Evolutionary conservation across 2,329 filamentous ascomycete genomes (phyloP).

Genomic region (Blastomyces silverae): DNA sequence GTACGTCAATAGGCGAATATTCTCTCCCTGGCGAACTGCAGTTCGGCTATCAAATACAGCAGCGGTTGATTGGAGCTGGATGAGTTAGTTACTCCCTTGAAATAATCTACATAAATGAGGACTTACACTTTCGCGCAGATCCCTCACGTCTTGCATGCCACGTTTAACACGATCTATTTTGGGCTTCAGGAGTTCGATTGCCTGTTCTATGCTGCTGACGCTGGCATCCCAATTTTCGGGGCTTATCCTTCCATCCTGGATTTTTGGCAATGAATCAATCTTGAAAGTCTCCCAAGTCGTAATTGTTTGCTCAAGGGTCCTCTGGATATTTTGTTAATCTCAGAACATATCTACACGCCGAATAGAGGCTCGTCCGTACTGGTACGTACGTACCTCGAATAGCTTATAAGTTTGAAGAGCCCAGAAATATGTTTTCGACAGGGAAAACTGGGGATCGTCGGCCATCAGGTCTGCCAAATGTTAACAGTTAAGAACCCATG

Average conservation of each 20-base stretch:
- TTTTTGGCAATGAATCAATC: constrained; percentile 14
- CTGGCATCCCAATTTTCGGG: constrained; percentile 14
- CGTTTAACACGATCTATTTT: constrained; percentile 15
- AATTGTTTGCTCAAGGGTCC: constrained; percentile 14
- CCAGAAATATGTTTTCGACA: constrained; percentile 18
- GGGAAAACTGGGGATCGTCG: constrained; percentile 17
- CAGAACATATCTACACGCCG: neutral
- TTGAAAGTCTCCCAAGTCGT: constrained; percentile 16
- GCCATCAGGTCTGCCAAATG: constrained; percentile 13
- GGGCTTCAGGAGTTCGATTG: constrained; percentile 14
- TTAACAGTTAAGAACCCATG: neutral
- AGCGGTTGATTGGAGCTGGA: constrained; percentile 17
- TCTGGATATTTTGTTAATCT: constrained; percentile 3
- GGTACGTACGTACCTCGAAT: constrained; percentile 12
- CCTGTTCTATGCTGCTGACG: constrained; percentile 12
- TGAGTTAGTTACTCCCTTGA: neutral
- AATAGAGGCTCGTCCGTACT: neutral
- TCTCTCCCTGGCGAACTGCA: constrained; percentile 23
- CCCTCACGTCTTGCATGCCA: constrained; percentile 15
- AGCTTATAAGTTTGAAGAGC: constrained; percentile 18
- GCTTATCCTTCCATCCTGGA: constrained; percentile 14
- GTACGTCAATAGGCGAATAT: constrained; percentile 23
- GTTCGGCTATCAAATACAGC: constrained; percentile 23
- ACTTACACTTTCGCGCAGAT: constrained; percentile 16
- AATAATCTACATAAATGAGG: neutral